A percentile compares a stretch with the other conserved stretches of the same genome.
Conservation (phyloP, 139 green algal genomes). For the Chlamydomonas urium region DNA sequence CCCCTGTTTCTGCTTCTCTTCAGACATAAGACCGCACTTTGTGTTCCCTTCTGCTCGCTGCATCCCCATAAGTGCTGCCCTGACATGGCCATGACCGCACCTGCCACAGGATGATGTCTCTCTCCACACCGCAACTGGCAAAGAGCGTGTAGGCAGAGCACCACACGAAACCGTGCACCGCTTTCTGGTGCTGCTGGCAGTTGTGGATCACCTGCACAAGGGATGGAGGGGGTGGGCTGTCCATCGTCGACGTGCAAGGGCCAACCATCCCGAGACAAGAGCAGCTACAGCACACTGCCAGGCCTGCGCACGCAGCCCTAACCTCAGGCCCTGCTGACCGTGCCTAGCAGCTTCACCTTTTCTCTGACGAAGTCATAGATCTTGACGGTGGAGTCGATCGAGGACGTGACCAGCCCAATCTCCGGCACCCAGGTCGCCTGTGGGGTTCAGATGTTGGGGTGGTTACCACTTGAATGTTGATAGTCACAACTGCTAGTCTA, state of each 20-base stretch:
- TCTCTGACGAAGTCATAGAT: slow-evolving; percentile 33
- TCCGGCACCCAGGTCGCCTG: slow-evolving; percentile 66
- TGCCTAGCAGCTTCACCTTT: slow-evolving; percentile 13
- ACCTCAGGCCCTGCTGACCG: too few relatives aligned
- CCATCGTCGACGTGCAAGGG: too few relatives aligned
- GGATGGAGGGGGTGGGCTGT: too few relatives aligned
- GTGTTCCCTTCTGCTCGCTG: too few relatives aligned
- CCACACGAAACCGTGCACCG: slow-evolving; percentile 70
- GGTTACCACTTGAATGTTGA: too few relatives aligned
- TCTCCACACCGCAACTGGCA: slow-evolving; percentile 67
- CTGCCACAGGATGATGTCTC: slow-evolving; percentile 78
- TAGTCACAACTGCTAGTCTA: too few relatives aligned
- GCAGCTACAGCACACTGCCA: too few relatives aligned
- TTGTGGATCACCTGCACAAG: slow-evolving; percentile 42
- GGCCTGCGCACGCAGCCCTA: too few relatives aligned
- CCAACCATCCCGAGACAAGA: too few relatives aligned
- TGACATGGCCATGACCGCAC: slow-evolving; percentile 28
- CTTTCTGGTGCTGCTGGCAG: slow-evolving; percentile 64
- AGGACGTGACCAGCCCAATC: slow-evolving; percentile 65
- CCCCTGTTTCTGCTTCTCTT: too few relatives aligned
- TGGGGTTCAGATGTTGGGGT: slow-evolving; percentile 12
- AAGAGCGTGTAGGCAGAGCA: slow-evolving; percentile 73
- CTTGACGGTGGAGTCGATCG: slow-evolving; percentile 68
- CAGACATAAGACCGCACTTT: too few relatives aligned
- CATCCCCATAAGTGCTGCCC: too few relatives aligned